These are phyloP conservation scores for Discostella stelligera DNA, from an alignment of 352 stramenopile species.

Conservation along the genomic window DNA sequence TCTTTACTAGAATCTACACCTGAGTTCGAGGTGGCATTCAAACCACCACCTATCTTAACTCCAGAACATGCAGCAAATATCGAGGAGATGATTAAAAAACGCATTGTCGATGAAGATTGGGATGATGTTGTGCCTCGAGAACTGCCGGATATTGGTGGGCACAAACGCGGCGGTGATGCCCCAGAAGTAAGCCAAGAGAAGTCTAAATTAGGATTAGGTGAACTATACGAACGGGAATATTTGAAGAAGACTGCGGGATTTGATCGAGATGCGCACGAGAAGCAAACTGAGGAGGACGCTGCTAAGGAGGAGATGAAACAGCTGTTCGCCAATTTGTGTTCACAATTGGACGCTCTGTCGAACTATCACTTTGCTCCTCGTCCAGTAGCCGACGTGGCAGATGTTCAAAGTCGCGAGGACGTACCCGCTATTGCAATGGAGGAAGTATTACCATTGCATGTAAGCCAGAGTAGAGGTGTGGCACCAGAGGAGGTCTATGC, in stretches of 20 bases:
- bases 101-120: conserved; percentile 92
- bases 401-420: conserved; percentile 56
- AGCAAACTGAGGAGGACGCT: conserved; percentile 83
- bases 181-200: conserved; percentile 93
- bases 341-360: conserved; percentile 91
- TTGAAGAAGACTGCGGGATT: conserved; percentile 92
- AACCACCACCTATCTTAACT: conserved; percentile 89
- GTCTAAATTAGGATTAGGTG: conserved; percentile 90
- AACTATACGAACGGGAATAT: conserved; percentile 95
- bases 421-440: conserved; percentile 82
- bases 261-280: conserved; percentile 88
- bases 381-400: conserved; percentile 88
- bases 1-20: conserved; percentile 91
- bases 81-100: conserved; percentile 92
- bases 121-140: conserved; percentile 93
- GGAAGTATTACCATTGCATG: conserved; percentile 79
- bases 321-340: conserved; percentile 93
- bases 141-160: conserved; percentile 79
- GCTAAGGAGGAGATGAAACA: conserved; percentile 92
- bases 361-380: conserved; percentile 95
- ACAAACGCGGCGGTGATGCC: conserved; percentile 64
- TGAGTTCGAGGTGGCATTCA: conserved; percentile 90
- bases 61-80: conserved; percentile 89
- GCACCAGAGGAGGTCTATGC: conserved; percentile 79
- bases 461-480: conserved; percentile 67